Conservation (phyloP, 768 basidiomycete genomes). For the Mycena leptocephala region DNA sequence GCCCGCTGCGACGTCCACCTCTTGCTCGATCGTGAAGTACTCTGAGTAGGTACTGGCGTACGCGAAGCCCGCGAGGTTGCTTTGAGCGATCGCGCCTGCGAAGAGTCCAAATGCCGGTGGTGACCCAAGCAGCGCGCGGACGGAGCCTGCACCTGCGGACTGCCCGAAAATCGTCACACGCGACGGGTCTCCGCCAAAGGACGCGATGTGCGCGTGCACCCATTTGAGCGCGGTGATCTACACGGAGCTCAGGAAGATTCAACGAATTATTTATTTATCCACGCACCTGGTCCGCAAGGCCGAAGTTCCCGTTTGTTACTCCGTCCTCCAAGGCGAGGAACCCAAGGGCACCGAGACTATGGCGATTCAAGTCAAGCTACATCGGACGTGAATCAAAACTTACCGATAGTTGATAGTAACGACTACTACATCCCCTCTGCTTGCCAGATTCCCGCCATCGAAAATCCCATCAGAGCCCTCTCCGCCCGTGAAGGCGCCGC, state of each 20-base stretch:
- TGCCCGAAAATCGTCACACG: conserved; percentile 70
- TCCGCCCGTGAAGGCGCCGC: no score
- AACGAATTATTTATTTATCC: conserved; percentile 21
- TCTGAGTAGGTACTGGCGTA: conserved; percentile 66
- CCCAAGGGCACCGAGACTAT: conserved; percentile 57
- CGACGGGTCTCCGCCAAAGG: conserved; percentile 72
- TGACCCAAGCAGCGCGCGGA: conserved; percentile 53
- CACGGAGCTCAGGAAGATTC: neutral
- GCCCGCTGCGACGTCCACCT: conserved; percentile 52
- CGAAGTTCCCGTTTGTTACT: conserved; percentile 62
- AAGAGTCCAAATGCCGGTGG: conserved; percentile 56
- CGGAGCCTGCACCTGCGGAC: conserved; percentile 66
- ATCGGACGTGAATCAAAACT: conserved; percentile 53
- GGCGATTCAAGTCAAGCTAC: conserved; percentile 36
- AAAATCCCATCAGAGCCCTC: no score
- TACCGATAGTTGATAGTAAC: conserved; percentile 62
- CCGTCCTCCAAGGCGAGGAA: conserved; percentile 61
- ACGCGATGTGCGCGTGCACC: conserved; percentile 55
- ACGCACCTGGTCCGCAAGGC: conserved; percentile 60
- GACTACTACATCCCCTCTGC: conserved; percentile 56
- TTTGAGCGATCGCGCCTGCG: conserved; percentile 58
- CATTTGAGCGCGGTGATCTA: conserved; percentile 56
- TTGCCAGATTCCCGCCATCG: no score
- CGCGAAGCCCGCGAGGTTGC: conserved; percentile 65
- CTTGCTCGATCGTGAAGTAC: conserved; percentile 63